Conservation (phyloP, 1,284 basidiomycete species). For the Quambalaria eucalypti region DNA sequence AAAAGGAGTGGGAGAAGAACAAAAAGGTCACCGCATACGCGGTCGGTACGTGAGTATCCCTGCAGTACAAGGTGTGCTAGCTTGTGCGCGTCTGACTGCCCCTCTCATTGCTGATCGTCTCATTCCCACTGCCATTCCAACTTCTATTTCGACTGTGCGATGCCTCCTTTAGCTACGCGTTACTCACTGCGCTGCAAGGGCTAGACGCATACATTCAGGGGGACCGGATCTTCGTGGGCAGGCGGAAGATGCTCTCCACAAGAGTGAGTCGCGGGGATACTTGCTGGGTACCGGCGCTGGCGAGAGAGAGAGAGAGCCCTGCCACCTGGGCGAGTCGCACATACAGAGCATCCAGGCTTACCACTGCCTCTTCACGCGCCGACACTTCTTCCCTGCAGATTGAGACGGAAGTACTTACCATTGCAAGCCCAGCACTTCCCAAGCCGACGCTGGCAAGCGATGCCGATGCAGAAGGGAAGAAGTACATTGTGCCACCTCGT, state of each 20-base stretch:
- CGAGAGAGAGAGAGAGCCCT: too few species aligned
- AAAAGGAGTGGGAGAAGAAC: constrained; percentile 39
- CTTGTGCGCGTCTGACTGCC: neutral
- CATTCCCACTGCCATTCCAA: neutral
- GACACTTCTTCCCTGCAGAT: constrained; percentile 13
- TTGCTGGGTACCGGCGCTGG: too few species aligned
- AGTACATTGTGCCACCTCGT: constrained; percentile 26
- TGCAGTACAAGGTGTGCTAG: too few species aligned
- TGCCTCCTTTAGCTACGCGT: constrained; percentile 27
- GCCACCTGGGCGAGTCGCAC: too few species aligned
- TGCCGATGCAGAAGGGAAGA: constrained; percentile 15
- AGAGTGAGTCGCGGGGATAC: constrained; percentile 7
- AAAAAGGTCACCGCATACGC: constrained; percentile 23
- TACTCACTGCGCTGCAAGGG: constrained; percentile 18
- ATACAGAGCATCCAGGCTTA: too few species aligned
- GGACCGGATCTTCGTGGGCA: constrained; percentile 32
- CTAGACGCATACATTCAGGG: constrained; percentile 28
- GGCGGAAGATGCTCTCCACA: constrained; percentile 24
- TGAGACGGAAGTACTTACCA: constrained; percentile 27
- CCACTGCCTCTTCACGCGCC: neutral
- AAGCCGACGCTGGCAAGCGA: constrained; percentile 13
- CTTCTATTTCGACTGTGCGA: neutral
- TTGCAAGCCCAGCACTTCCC: constrained; percentile 24
- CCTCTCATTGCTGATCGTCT: neutral
- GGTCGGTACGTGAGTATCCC: constrained; percentile 27